phyloP scores from a whole-genome alignment of 2,329 filamentous ascomycete genomes.

The Cercospora beticola region DNA sequence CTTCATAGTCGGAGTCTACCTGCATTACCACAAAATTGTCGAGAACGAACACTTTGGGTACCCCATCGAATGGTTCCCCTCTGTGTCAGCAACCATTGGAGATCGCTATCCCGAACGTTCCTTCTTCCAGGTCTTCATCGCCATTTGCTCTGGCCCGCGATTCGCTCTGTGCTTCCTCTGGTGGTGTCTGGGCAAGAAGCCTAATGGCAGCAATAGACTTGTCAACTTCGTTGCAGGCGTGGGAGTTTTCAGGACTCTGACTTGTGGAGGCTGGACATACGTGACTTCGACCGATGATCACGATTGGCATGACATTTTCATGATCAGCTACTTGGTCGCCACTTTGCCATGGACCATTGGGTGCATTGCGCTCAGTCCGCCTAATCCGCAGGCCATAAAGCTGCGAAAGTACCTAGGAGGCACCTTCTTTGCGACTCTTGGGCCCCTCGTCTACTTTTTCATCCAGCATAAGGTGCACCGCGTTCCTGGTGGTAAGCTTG shows the following conservation, averaged over 20 bases:
- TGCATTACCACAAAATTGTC: conserved; percentile 97
- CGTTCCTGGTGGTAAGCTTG: conserved; percentile 76
- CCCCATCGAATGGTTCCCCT: conserved; percentile 44
- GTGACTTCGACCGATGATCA: conserved; percentile 98
- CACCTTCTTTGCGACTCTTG: conserved; percentile 84
- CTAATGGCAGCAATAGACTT: conserved; percentile 58
- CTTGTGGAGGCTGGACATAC: conserved; percentile 97
- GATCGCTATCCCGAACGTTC: conserved; percentile 96
- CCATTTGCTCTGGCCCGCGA: conserved; percentile 89
- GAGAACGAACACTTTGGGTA: conserved; percentile 81
- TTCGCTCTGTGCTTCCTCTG: conserved; percentile 88
- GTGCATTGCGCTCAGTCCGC: conserved; percentile 82
- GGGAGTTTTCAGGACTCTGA: conserved; percentile 84
- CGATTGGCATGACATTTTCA: conserved; percentile 98
- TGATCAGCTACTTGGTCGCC: conserved; percentile 95
- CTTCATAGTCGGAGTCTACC: conserved; percentile 69
- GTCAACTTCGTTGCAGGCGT: conserved; percentile 78
- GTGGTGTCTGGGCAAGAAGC: conserved; percentile 82
- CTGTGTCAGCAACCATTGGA: conserved; percentile 74
- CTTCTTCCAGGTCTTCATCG: conserved; percentile 96
- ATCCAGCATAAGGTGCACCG: conserved; percentile 98
- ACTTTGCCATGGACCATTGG: conserved; percentile 94
- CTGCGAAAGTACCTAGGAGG: conserved; percentile 83
- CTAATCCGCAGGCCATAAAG: conserved; percentile 77
- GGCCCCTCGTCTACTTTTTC: conserved; percentile 93